Evolutionary conservation across 2,329 filamentous ascomycete genomes (phyloP).

Genomic region (Amauroascus niger): DNA sequence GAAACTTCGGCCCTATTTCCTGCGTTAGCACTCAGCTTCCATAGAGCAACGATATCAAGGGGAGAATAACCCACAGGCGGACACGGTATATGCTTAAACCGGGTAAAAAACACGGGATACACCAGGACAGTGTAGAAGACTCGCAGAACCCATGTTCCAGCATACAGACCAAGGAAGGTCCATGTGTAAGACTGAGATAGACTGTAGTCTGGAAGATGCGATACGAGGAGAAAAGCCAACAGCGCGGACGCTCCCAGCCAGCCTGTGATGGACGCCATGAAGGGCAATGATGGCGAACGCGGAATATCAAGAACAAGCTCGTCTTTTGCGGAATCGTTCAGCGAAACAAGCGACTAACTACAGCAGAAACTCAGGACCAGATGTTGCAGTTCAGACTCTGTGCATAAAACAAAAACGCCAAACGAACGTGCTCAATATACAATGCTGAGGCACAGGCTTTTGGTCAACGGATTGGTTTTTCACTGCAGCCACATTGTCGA

Average conservation of each 20-base stretch:
- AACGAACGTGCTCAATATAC: too few species aligned
- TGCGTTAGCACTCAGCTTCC: neutral
- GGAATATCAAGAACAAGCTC: too few species aligned
- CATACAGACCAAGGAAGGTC: slow-evolving; percentile 11
- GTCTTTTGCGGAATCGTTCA: too few species aligned
- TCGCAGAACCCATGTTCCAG: neutral
- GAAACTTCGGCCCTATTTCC: slow-evolving; percentile 31
- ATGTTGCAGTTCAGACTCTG: too few species aligned
- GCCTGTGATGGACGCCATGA: neutral
- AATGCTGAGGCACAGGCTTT: too few species aligned
- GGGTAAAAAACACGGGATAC: slow-evolving; percentile 51
- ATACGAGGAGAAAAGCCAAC: slow-evolving; percentile 2
- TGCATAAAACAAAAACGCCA: too few species aligned
- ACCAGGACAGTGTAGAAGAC: slow-evolving; percentile 37
- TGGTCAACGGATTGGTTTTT: too few species aligned
- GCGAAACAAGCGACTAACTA: too few species aligned
- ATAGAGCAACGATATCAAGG: neutral
- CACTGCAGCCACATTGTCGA: too few species aligned
- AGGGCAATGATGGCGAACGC: too few species aligned
- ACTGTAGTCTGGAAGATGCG: slow-evolving; percentile 4
- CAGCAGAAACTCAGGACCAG: too few species aligned
- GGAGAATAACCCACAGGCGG: slow-evolving; percentile 37
- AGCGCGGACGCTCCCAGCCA: neutral
- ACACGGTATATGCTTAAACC: slow-evolving; percentile 48
- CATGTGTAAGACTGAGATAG: neutral